A percentile compares a stretch with the other conserved stretches of the same genome.
phyloP scores from a whole-genome alignment of 768 basidiomycete genomes.

The Paxillus ammoniavirescens region DNA sequence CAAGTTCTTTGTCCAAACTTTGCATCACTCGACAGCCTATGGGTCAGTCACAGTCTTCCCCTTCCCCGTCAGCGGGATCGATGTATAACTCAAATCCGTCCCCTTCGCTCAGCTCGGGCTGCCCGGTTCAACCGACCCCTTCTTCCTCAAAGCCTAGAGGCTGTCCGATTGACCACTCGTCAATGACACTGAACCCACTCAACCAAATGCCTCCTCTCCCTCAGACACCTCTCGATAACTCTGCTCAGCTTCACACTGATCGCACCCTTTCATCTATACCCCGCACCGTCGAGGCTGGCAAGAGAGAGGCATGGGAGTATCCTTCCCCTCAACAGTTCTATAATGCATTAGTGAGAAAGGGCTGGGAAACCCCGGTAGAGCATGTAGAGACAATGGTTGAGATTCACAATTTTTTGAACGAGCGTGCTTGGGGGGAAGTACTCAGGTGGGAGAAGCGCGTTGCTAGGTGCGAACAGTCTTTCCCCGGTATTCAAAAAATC shows the following conservation, averaged over 20 bases:
- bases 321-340: constrained; percentile 98
- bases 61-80: background rate
- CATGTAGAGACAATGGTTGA: constrained; percentile 96
- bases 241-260: constrained; percentile 61
- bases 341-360: constrained; percentile 93
- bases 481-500: background rate
- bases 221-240: constrained; percentile 60
- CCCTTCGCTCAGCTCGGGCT: constrained; percentile 21
- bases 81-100: constrained; percentile 5
- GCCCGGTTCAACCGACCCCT: constrained; percentile 37
- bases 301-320: constrained; percentile 76
- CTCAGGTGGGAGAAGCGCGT: constrained; percentile 83
- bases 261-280: constrained; percentile 87
- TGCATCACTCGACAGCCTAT: background rate
- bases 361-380: constrained; percentile 96
- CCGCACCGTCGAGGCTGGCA: constrained; percentile 41
- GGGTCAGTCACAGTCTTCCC: constrained; percentile 14
- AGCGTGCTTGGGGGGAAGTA: constrained; percentile 95
- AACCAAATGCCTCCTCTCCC: constrained; percentile 91
- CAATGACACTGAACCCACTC: constrained; percentile 52
- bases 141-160: constrained; percentile 31
- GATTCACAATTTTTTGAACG: constrained; percentile 97
- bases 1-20: too few relatives aligned
- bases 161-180: constrained; percentile 63
- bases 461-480: constrained; percentile 18